Base-by-base conservation (phyloP, 768 basidiomycete genomes). In the Amanita jacksonii region DNA sequence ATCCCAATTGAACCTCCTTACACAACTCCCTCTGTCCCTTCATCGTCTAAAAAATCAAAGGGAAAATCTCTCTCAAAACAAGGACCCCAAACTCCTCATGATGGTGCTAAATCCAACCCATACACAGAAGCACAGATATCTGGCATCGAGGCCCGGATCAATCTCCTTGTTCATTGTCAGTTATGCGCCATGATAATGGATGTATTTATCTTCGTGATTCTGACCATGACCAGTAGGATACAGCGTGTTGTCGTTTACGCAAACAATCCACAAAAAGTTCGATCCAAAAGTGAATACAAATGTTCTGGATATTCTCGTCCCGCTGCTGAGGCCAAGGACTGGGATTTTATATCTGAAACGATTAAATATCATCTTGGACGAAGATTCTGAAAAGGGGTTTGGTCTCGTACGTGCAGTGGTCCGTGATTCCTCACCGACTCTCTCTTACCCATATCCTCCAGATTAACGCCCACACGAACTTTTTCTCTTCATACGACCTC, bases 311-410 rank as follows among this genome's bases (percentile, higher is more conserved):
- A 54, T 56, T 4, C 59, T 91, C 8, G 59, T 87, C n/a, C 57
- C 65, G n/a, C 74, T 73, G 46, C 61, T 87, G 19, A 75, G 73
- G 46, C 64, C 69, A 12, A 69, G 85, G 33, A 57, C 66, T 1
- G 79, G 81, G 0, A 61, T 85, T 24, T 61, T 85, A 2, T 77
- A 75, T 47, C 64, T 93, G 40, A 88, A 85, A 57, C 67, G 88
- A 38, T 57, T 93, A 44, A 88, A 79, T n/a, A 80, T 92, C 39
- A 66, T 85, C 8, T 69, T 90, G 7, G 82, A 89, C 49, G 78
- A 87, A 53, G 84, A 81, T 32, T 89, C 88, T 54, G 85, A 90
- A 58, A 89, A 87, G 58, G 85, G 88, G 1, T 84, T 85, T 53
- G 85, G 87, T 23, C 57, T 90, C 57, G 86, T 90, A 45, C 51